A percentile compares a stretch with the other conserved stretches of the same genome.
Evolutionary conservation across 2,329 filamentous ascomycete genomes (phyloP).

Genomic region (Sclerotinia glacialis): DNA sequence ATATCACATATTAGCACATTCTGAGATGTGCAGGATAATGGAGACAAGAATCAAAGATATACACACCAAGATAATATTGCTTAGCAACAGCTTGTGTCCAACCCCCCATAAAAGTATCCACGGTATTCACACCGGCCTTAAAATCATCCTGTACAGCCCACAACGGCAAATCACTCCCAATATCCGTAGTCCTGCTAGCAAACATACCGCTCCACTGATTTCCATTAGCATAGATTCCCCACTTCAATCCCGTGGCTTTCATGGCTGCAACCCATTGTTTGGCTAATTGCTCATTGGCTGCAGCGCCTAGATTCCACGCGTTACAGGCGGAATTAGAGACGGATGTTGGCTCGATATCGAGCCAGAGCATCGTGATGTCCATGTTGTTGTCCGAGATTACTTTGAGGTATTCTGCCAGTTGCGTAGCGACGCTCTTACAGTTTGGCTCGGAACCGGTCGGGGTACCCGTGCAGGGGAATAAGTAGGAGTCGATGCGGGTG

Average conservation of each 20-base stretch:
- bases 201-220: constrained; percentile 36
- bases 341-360: constrained; percentile 32
- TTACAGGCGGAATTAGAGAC: constrained; percentile 26
- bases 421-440: constrained; percentile 30
- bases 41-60: constrained; percentile 1
- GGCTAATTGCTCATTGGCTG: constrained; percentile 30
- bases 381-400: constrained; percentile 28
- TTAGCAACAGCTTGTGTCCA: constrained; percentile 33
- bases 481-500: constrained; percentile 30
- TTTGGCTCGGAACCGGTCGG: constrained; percentile 27
- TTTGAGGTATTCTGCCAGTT: constrained; percentile 30
- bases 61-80: constrained; percentile 32
- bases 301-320: constrained; percentile 30
- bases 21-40: too few species aligned
- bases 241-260: constrained; percentile 26
- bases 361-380: constrained; percentile 30
- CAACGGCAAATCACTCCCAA: constrained; percentile 32
- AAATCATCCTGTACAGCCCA: constrained; percentile 34
- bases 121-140: constrained; percentile 28
- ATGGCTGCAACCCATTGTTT: constrained; percentile 31
- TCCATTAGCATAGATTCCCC: constrained; percentile 36
- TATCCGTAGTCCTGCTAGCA: constrained; percentile 27
- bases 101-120: constrained; percentile 33
- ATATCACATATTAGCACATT: background rate
- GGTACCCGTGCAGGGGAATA: constrained; percentile 35